phyloP scores from a whole-genome alignment of 495 filamentous ascomycete species.

The Trichocladium antarcticum region DNA sequence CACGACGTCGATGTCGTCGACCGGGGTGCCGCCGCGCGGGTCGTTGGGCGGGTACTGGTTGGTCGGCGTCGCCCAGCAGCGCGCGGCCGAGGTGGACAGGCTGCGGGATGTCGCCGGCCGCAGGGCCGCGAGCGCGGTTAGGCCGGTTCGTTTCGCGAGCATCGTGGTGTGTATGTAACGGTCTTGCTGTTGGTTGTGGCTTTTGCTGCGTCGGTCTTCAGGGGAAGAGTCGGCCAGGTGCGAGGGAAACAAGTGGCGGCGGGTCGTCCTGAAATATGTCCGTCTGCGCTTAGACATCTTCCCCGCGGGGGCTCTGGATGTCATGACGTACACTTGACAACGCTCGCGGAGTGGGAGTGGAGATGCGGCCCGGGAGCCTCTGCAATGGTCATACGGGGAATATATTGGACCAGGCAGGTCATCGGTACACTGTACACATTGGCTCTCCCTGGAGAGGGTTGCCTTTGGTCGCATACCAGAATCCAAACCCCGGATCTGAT shows the following conservation, averaged over 20 bases:
- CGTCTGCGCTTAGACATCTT: not conserved
- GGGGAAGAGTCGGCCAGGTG: too few species aligned
- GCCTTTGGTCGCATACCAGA: too few species aligned
- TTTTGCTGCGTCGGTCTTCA: too few species aligned
- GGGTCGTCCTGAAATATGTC: not conserved
- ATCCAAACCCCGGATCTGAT: too few species aligned
- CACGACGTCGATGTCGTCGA: constrained; percentile 21
- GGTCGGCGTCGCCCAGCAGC: not conserved
- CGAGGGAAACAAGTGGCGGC: too few species aligned
- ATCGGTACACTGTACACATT: too few species aligned
- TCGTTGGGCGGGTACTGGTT: not conserved
- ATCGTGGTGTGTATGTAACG: not conserved
- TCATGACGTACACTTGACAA: constrained; percentile 8
- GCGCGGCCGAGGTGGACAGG: constrained; percentile 5
- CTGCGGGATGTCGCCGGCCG: not conserved
- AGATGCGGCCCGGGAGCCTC: not conserved
- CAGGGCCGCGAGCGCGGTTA: not conserved
- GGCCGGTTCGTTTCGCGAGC: not conserved
- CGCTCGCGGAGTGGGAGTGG: not conserved
- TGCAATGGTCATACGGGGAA: too few species aligned
- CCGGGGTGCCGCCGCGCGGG: not conserved
- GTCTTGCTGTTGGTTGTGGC: too few species aligned
- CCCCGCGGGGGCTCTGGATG: not conserved
- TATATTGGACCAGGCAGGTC: too few species aligned
- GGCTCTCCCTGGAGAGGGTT: too few species aligned